Conservation (phyloP, 768 basidiomycete genomes). For the Podaxis sp. region DNA sequence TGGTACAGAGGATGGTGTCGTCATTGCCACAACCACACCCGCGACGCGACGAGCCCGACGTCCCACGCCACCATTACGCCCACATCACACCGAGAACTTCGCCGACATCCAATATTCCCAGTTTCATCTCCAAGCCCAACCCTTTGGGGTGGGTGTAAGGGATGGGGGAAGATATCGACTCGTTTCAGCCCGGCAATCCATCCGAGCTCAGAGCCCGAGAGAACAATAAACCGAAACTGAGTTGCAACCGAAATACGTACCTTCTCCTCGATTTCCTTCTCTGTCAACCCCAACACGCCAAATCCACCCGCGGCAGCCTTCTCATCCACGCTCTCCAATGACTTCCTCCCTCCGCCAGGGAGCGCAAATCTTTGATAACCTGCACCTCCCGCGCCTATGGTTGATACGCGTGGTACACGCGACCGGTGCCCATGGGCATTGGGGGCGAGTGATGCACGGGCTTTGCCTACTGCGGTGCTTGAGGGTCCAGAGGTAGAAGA, state of each 20-base stretch:
- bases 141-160: neutral
- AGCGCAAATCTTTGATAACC: constrained; percentile 40
- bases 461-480: constrained; percentile 21
- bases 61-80: neutral
- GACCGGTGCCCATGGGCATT: constrained; percentile 20
- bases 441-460: constrained; percentile 38
- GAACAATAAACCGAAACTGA: neutral
- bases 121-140: neutral
- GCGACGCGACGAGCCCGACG: neutral
- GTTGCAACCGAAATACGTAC: constrained; percentile 35
- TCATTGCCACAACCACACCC: neutral
- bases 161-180: neutral
- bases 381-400: constrained; percentile 28
- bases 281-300: constrained; percentile 46
- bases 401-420: constrained; percentile 35
- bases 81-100: neutral
- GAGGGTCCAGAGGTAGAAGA: constrained; percentile 22
- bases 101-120: neutral
- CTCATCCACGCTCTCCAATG: constrained; percentile 28
- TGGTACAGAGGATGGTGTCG: neutral
- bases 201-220: neutral
- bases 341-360: constrained; percentile 29
- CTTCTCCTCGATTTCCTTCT: constrained; percentile 74
- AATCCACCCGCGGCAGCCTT: constrained; percentile 29
- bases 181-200: neutral